phyloP scores from a whole-genome alignment of 139 green algal genomes.

The Trebouxia sp. region DNA sequence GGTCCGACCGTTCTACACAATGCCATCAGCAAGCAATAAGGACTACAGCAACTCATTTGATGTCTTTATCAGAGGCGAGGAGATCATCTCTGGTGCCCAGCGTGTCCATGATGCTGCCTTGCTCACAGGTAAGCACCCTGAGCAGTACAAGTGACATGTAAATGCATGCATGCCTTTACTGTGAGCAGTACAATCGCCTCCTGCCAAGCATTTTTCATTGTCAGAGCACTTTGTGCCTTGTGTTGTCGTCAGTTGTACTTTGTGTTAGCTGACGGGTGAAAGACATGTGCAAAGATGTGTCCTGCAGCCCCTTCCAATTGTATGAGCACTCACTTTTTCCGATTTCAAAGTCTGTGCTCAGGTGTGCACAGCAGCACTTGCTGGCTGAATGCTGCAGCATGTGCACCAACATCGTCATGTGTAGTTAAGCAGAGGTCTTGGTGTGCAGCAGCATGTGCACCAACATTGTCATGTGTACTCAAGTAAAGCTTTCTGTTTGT shows the following conservation, averaged over 20 bases:
- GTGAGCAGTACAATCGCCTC: too few species aligned
- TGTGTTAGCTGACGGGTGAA: too few species aligned
- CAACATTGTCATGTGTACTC: neutral
- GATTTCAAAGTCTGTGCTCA: too few species aligned
- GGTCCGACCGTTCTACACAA: conserved; percentile 98
- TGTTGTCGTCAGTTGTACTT: too few species aligned
- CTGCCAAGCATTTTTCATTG: too few species aligned
- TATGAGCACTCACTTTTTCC: too few species aligned
- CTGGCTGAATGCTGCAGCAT: neutral
- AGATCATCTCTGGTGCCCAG: conserved; percentile 98
- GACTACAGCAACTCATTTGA: conserved; percentile 96
- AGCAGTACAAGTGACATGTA: neutral
- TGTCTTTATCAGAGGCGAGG: conserved; percentile 98
- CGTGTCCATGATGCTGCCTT: conserved; percentile 92
- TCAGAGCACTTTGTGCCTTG: too few species aligned
- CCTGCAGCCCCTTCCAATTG: too few species aligned
- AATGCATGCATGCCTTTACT: too few species aligned
- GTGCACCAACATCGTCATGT: neutral
- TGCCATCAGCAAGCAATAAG: conserved; percentile 87
- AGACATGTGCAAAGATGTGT: too few species aligned
- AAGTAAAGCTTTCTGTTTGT: neutral
- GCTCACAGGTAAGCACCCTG: conserved; percentile 52
- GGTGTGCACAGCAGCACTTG: neutral
- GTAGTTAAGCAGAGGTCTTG: too few species aligned
- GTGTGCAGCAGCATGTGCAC: neutral